Conservation (phyloP, 164 flowering plant species). For the grape (Vitis vinifera) region ASM3070453v1 NC_081809.1:10369501-10370000, state of each 20-base stretch:
- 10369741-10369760: background rate
- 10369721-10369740: background rate
- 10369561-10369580: constrained; percentile 10
- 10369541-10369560: background rate
- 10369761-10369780: background rate
- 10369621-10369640: constrained; percentile 65
- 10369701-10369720: too few species aligned
- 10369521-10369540: background rate
- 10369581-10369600: constrained; percentile 40
- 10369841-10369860: background rate
- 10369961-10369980: constrained; percentile 57
- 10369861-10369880: background rate
- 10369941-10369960: constrained; percentile 82
- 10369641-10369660: constrained; percentile 64
- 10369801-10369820: too few species aligned
- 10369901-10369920: constrained; percentile 51
- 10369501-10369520: background rate
- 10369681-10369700: background rate
- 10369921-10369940: constrained; percentile 86
- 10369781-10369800: too few species aligned
- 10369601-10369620: constrained; percentile 91
- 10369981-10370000: constrained; percentile 78
- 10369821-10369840: background rate
- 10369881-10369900: background rate
- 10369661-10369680: constrained; percentile 58